phyloP scores from a whole-genome alignment of 208 protist genomes.

The Crithidia expoeki region DNA sequence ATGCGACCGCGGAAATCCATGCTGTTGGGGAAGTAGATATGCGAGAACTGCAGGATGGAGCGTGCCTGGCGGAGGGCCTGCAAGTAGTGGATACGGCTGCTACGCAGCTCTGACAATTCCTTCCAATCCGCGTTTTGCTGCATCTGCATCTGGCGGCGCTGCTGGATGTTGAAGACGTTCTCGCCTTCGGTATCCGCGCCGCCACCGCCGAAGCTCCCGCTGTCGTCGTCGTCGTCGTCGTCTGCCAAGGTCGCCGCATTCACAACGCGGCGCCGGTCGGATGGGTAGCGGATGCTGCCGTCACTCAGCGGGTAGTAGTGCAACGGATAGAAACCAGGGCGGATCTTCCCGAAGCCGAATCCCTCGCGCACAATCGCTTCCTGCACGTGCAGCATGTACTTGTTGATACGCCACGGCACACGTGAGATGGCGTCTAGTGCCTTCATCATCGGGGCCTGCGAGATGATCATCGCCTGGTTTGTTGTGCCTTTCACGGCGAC shows the following conservation, averaged over 20 bases:
- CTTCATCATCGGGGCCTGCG: slow-evolving; percentile 92
- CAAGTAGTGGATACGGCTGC: slow-evolving; percentile 89
- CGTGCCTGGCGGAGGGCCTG: slow-evolving; percentile 90
- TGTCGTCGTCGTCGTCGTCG: slow-evolving; percentile 35
- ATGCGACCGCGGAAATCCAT: slow-evolving; percentile 98
- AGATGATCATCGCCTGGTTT: slow-evolving; percentile 92
- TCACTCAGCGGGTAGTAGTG: slow-evolving; percentile 75
- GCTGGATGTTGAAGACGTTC: slow-evolving; percentile 68
- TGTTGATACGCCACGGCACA: slow-evolving; percentile 92
- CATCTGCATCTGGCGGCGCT: slow-evolving; percentile 62
- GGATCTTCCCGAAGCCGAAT: slow-evolving; percentile 92
- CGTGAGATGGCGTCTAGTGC: slow-evolving; percentile 90
- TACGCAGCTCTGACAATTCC: slow-evolving; percentile 79
- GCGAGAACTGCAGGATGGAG: slow-evolving; percentile 88
- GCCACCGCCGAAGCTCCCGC: slow-evolving; percentile 8
- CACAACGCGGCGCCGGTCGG: slow-evolving; percentile 20
- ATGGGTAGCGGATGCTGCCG: slow-evolving; percentile 62
- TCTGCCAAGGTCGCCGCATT: background rate
- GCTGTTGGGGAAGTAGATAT: slow-evolving; percentile 98
- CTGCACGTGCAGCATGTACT: slow-evolving; percentile 93
- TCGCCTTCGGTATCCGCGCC: background rate
- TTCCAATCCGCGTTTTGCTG: slow-evolving; percentile 86
- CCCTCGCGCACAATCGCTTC: slow-evolving; percentile 92
- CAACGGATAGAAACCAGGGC: slow-evolving; percentile 88
- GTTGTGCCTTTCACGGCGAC: slow-evolving; percentile 87